Evolutionary conservation across 176 grass and related monocot species (phyloP), one percentile per base, ranked within the genome.

Genomic region (Oropetium thomaeum): DNA sequence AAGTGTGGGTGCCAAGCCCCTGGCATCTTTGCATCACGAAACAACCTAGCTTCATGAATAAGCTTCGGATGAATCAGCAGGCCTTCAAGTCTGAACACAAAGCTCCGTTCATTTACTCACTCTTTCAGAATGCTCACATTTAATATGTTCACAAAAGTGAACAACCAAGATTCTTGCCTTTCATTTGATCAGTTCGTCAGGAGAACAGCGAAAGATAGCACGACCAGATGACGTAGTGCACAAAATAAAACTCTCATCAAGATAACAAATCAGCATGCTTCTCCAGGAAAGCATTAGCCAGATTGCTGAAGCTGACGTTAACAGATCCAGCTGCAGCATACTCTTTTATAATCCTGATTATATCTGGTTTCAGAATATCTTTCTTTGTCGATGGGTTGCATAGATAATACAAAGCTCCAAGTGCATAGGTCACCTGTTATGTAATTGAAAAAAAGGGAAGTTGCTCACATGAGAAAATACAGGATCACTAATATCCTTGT

Each of bases 341-440:
- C 35, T 84, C 77, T 65, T 72, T 84, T 64, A 92, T 82, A 5
- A 79, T 68, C 47, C 34, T 79, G 32, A 89, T 31, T 22, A 89
- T 77, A 52, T 92, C 80, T n/a, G 92, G 89, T 80, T 96, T 92
- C 78, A 92, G n/a, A 35, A 92, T 92, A 14, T 96, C 86, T 58
- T 84, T 96, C 67, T 89, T 89, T 42, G 92, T 86, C 1, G 38
- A 87, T 16, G 83, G 26, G 80, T 79, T 87, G 75, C 83, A 89
- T 19, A 89, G 71, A 60, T 89, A 92, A 89, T 92, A 96, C 60
- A 96, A 63, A 82, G 84, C 81, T 31, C 92, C 92, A 81, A 92
- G 90, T 47, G 93, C 93, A 62, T 90, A 97, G 52, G 52, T 87
- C 57, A 97, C 93, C 93, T 97, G 76, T 65, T 27, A 69, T 37